Evolutionary conservation across 2,329 filamentous ascomycete genomes (phyloP), one percentile per base, ranked within the genome.

Genomic region (Calonectria hongkongensis): DNA sequence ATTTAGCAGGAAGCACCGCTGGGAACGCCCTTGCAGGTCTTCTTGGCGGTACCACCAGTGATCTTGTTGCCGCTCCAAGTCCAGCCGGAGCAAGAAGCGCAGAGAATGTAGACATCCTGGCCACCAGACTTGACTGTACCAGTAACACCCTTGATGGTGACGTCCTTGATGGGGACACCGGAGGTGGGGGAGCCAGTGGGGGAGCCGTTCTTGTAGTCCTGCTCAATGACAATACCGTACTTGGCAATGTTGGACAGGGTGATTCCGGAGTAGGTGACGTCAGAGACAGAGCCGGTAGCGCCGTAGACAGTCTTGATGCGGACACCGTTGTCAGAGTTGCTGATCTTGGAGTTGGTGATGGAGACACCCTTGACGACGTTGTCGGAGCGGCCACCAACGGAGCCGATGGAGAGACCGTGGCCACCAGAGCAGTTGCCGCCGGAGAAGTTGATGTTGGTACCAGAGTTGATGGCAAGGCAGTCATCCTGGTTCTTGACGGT

Each of bases 401-500:
- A 85, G 36, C 85, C 85, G 62, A 85, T 87, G 16, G 84, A 86
- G 16, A 87, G 80, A 41, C 85, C 85, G 74, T 87, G 86, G 4
- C 85, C 85, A 36, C 85, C 85, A 21, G 82, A 85, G 82, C 87
- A 89, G 77, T 81, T 80, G 15, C 85, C 83, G 41, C 81, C 82
- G 48, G 81, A 85, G 80, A 89, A 88, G 60, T 83, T 84, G 73
- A 89, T 88, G 76, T 87, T 51, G 50, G 81, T 85, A 1, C 87
- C 87, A 3, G 88, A 90, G 83, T 91, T 92, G 72, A 90, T 79
- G 25, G 90, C 89, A 15, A 92, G 84, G 75, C 90, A 92, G 78
- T 92, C 90, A 72, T 92, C 90, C 82, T 92, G 90, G 84, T 92
- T 92, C 79, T 89, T 86, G 68, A 92, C 85, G 39, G 83, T 85